Conservation (phyloP, 495 filamentous ascomycete genomes). For the Podospora pseudoanserina region DNA sequence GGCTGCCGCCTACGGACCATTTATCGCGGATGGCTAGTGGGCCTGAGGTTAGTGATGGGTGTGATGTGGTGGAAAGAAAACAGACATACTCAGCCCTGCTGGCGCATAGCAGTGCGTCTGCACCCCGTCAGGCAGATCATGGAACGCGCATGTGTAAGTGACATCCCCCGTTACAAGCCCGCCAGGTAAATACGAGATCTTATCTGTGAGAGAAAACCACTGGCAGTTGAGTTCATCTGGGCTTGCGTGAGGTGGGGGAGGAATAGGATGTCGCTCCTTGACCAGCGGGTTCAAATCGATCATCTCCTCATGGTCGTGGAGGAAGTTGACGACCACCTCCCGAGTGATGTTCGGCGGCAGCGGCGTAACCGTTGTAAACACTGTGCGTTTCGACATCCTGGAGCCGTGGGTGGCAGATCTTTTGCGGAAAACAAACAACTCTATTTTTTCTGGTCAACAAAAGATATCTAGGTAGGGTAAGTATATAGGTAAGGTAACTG, state of each 20-base stretch:
- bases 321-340: slow-evolving; percentile 61
- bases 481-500: neutral
- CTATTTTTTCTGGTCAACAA: neutral
- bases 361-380: slow-evolving; percentile 67
- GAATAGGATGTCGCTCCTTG: slow-evolving; percentile 60
- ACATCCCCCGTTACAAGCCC: slow-evolving; percentile 60
- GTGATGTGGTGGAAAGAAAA: neutral
- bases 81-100: slow-evolving; percentile 26
- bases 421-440: neutral
- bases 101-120: slow-evolving; percentile 71
- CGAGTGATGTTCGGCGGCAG: slow-evolving; percentile 64
- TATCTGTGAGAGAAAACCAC: slow-evolving; percentile 72
- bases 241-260: slow-evolving; percentile 56
- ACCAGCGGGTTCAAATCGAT: slow-evolving; percentile 81
- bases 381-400: slow-evolving; percentile 52
- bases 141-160: slow-evolving; percentile 71
- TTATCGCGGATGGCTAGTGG: slow-evolving; percentile 65
- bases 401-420: neutral
- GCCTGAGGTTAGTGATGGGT: slow-evolving; percentile 32
- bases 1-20: slow-evolving; percentile 60
- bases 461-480: neutral
- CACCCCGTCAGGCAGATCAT: slow-evolving; percentile 62
- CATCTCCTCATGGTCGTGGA: slow-evolving; percentile 71
- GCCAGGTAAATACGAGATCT: slow-evolving; percentile 68
- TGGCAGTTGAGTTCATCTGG: slow-evolving; percentile 63